Evolutionary conservation across 306 rosid genomes (phyloP).

Genomic region (Cucumis cinereus): DNA sequence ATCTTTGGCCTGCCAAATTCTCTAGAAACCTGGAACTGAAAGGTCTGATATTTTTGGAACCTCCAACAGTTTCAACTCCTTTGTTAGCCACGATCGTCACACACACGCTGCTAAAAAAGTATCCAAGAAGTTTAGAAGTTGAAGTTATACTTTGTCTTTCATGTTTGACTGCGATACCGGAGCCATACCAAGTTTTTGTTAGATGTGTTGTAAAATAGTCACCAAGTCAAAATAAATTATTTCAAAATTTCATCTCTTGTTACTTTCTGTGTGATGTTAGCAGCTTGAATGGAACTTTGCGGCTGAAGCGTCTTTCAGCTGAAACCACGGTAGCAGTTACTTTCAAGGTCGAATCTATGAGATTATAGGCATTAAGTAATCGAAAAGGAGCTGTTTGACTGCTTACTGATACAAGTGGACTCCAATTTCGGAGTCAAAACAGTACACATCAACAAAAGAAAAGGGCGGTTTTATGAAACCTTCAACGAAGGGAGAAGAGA

Average conservation of each 20-base stretch:
- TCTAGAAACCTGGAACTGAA: not conserved
- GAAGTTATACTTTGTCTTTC: not conserved
- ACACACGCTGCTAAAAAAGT: not conserved
- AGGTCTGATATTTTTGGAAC: conserved; percentile 1
- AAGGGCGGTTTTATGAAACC: not conserved
- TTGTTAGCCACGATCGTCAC: not conserved
- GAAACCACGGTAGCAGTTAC: not conserved
- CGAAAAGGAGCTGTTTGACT: not conserved
- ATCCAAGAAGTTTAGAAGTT: not conserved
- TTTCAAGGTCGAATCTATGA: not conserved
- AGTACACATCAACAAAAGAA: not conserved
- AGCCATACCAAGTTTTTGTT: not conserved
- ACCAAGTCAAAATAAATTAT: not conserved
- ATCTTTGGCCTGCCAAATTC: not conserved
- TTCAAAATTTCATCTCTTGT: not conserved
- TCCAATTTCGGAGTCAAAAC: not conserved
- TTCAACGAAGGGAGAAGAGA: not conserved
- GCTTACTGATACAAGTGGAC: not conserved
- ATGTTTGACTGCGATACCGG: not conserved
- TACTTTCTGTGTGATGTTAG: not conserved
- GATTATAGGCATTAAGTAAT: not conserved
- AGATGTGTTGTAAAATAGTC: not conserved
- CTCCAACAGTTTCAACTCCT: not conserved
- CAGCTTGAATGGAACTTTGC: not conserved
- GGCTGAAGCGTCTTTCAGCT: not conserved